These are phyloP conservation scores for Teratosphaeria gauchensis DNA, from an alignment of 2,329 filamentous ascomycete species.

Conservation along the genomic window DNA sequence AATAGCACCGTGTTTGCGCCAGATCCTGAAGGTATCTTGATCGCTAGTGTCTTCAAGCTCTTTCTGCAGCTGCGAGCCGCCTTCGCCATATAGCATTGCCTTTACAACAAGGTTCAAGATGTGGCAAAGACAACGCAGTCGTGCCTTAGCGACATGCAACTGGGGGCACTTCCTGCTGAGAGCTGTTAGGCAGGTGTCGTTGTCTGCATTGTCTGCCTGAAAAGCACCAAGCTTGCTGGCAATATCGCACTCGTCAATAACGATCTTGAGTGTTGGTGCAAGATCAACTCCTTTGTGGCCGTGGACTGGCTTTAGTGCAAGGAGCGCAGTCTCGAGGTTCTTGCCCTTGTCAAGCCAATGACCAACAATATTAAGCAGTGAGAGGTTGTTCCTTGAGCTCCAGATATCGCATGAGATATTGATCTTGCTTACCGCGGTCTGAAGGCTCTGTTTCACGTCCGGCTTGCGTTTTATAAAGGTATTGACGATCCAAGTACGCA, in stretches of 20 bases:
- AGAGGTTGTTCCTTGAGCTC: neutral
- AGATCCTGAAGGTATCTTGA: neutral
- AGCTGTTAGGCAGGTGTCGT: neutral
- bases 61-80: conserved; percentile 1
- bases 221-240: conserved; percentile 1
- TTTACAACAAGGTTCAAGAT: conserved; percentile 4
- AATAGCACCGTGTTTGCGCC: conserved; percentile 3
- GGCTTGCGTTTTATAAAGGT: neutral
- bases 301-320: neutral
- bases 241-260: conserved; percentile 1
- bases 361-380: conserved; percentile 1
- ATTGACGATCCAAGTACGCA: conserved; percentile 1
- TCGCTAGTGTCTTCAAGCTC: neutral
- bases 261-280: neutral
- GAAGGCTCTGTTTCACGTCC: conserved; percentile 1
- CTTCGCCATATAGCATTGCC: conserved; percentile 2
- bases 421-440: neutral
- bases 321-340: neutral
- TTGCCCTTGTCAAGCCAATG: conserved; percentile 3
- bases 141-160: neutral
- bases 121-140: conserved; percentile 2
- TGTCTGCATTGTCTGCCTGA: conserved; percentile 2
- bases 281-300: neutral
- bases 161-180: neutral
- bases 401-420: conserved; percentile 1